phyloP scores from a whole-genome alignment of 1,284 basidiomycete species.

The Boletellus sp. region DNA sequence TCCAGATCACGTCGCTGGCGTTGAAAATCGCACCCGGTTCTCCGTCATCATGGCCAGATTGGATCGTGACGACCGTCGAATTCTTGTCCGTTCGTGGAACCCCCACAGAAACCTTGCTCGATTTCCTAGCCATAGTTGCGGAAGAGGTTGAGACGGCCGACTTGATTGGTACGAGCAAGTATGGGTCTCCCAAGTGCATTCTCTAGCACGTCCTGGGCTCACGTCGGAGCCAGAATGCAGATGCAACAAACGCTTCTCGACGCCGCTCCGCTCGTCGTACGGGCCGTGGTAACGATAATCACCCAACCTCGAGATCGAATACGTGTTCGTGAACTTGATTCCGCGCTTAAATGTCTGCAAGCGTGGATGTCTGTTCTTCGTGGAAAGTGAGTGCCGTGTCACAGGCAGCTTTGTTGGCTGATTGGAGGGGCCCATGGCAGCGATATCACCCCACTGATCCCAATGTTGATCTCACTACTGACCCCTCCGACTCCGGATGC shows the following conservation, averaged over 20 bases:
- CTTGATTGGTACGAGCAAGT: constrained; percentile 74
- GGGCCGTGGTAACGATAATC: constrained; percentile 58
- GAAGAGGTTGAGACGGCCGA: constrained; percentile 78
- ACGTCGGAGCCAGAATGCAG: constrained; percentile 43
- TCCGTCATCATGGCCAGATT: constrained; percentile 63
- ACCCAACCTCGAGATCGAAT: constrained; percentile 31
- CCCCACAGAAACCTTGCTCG: constrained; percentile 57
- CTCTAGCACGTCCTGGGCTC: constrained; percentile 5
- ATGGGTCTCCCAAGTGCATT: constrained; percentile 28
- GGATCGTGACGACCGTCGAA: constrained; percentile 61
- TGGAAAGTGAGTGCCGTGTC: constrained; percentile 51
- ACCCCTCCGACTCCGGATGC: constrained; percentile 35
- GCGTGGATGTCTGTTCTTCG: constrained; percentile 76
- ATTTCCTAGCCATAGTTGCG: constrained; percentile 80
- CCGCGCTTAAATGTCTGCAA: constrained; percentile 75
- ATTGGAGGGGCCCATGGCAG: constrained; percentile 30
- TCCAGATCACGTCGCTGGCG: constrained; percentile 69
- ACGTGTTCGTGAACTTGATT: constrained; percentile 47
- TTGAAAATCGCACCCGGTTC: constrained; percentile 60
- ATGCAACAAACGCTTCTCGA: constrained; percentile 62
- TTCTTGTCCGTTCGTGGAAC: constrained; percentile 56
- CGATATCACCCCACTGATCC: constrained; percentile 61
- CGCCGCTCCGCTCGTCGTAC: constrained; percentile 66
- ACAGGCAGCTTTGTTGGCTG: not conserved
- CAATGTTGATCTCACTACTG: constrained; percentile 59